phyloP scores from a whole-genome alignment of 495 filamentous ascomycete species.

The Penicillium egyptiacum region DNA sequence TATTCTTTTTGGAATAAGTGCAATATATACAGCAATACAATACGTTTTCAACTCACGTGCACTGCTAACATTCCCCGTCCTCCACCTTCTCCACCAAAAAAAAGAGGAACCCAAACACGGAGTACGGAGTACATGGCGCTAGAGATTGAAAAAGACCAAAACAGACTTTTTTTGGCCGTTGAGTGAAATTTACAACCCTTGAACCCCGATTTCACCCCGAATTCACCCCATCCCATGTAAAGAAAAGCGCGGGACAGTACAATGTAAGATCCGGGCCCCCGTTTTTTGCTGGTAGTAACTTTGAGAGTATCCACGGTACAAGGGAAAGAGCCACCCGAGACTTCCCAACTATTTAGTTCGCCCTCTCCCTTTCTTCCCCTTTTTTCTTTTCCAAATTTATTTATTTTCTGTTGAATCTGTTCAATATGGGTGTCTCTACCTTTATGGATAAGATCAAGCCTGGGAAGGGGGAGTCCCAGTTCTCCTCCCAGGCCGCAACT shows the following conservation, averaged over 20 bases:
- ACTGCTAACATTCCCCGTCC: conserved; percentile 7
- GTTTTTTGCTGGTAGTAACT: conserved; percentile 19
- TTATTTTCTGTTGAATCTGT: background rate
- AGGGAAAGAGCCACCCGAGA: conserved; percentile 26
- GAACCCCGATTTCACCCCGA: conserved; percentile 22
- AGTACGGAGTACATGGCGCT: conserved; percentile 21
- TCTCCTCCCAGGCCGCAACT: conserved; percentile 40
- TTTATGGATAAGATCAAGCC: conserved; percentile 38
- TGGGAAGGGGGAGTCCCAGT: conserved; percentile 27
- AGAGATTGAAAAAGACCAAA: background rate
- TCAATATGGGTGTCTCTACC: conserved; percentile 42
- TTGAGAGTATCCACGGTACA: conserved; percentile 28
- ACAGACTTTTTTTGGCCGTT: conserved; percentile 20
- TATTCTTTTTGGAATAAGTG: background rate
- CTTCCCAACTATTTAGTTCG: conserved; percentile 25
- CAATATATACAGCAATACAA: no score
- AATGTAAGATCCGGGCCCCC: conserved; percentile 39
- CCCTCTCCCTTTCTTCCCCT: conserved; percentile 10
- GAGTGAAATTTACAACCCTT: conserved; percentile 33
- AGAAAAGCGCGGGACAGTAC: conserved; percentile 26
- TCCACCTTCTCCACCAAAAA: conserved; percentile 30
- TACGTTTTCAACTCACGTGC: conserved; percentile 12
- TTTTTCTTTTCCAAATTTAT: conserved; percentile 10
- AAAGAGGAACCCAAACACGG: conserved; percentile 19
- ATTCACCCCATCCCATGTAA: background rate